Base-by-base conservation (phyloP, 805 yeast species). In the Henningerozyma blattae region DNA sequence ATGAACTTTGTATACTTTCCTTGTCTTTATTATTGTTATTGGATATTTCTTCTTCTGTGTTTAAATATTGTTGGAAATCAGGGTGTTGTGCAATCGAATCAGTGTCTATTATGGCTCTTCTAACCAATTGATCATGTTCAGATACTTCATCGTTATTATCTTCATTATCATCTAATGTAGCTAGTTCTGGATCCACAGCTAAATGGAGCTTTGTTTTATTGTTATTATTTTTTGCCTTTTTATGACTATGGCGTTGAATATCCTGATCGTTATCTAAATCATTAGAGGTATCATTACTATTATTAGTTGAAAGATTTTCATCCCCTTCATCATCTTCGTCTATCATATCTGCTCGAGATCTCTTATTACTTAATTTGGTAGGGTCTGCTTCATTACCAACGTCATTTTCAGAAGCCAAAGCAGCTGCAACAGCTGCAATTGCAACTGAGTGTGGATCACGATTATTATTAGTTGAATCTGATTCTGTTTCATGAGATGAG, bases 61-160 rank as follows among this genome's bases (percentile, higher is more conserved):
- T 54, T 28, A 53, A 34, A 34, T 51, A 51, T 38, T 54, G 58
- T 37, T 58, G 61, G 35, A 60, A 59, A 37, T 53, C 58, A 5
- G 59, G 60, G 33, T 61, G 64, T 37, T 58, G 65, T 3, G 78
- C 77, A 37, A 77, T 61, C 28, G 76, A 73, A 33, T 77, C 65
- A 0, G 84, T 82, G 45, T 77, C 82, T 41, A 75, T 61, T 30
- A 79, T 74, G 2, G 82, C 83, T 31, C 77, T 83, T 38, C 77
- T 74, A 9, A 77, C 85, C 35, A 78, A 58, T 42, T 69, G 77
- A 36, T 73, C 80, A 44, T 75, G 80, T 28, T 72, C 77, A 4
- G 65, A 45, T 14, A 68, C 47, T 9, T 62, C 46, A 3, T 59
- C 44, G 36, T 32, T 19, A 16, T 28, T 25, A 9, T 27, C n/a